phyloP scores from a whole-genome alignment of 164 flowering plant species.

The Vitis labrusca region DNA sequence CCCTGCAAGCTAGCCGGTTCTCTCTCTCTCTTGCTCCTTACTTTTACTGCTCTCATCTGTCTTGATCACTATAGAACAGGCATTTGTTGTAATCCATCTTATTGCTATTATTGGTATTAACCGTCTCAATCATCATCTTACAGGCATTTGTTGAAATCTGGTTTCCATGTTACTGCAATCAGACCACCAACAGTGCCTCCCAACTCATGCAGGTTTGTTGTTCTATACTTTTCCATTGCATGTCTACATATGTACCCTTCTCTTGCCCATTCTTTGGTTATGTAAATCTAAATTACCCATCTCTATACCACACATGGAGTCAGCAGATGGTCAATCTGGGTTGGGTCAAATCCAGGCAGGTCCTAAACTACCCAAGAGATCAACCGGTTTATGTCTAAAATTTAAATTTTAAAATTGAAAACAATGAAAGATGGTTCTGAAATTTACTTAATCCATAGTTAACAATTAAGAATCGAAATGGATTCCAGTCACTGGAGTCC shows the following conservation, averaged over 20 bases:
- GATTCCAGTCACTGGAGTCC: too few relatives aligned
- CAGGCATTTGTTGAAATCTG: constrained; percentile 72
- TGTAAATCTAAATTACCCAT: background rate
- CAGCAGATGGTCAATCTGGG: background rate
- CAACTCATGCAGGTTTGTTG: constrained; percentile 80
- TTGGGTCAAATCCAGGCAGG: background rate
- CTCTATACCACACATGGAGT: background rate
- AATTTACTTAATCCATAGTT: too few relatives aligned
- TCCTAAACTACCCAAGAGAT: background rate
- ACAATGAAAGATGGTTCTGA: too few relatives aligned
- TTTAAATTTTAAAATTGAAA: too few relatives aligned
- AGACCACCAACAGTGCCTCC: constrained; percentile 96
- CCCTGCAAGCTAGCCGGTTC: constrained; percentile 81
- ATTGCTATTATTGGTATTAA: constrained; percentile 2
- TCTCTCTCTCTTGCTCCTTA: background rate
- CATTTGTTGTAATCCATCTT: too few relatives aligned
- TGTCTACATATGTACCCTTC: background rate
- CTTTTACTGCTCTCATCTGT: too few relatives aligned
- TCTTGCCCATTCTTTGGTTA: background rate
- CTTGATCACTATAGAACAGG: too few relatives aligned
- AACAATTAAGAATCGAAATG: too few relatives aligned
- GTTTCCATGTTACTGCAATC: constrained; percentile 90
- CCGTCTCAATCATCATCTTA: constrained; percentile 10
- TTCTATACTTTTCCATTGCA: background rate
- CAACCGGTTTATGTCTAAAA: too few relatives aligned